Evolutionary conservation across 2,329 filamentous ascomycete species (phyloP).

Genomic region (Pseudocercospora fijiensis): DNA sequence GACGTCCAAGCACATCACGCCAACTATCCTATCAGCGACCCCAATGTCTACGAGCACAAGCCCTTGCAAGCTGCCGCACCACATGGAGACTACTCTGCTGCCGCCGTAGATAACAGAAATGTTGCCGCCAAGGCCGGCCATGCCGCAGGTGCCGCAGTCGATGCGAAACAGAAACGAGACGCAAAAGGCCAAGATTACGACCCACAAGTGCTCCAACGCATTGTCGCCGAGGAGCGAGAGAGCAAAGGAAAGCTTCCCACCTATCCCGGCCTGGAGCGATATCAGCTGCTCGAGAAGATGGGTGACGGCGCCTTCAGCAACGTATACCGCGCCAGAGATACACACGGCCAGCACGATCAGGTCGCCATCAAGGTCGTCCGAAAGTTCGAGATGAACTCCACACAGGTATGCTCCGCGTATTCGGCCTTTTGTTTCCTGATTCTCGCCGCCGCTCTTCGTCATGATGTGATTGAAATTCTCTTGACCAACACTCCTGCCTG

Average conservation of each 20-base stretch:
- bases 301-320: conserved; percentile 98
- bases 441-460: conserved; percentile 29
- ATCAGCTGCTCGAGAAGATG: conserved; percentile 92
- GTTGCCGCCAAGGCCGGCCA: conserved; percentile 67
- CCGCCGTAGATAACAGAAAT: conserved; percentile 62
- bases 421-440: conserved; percentile 21
- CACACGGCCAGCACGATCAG: conserved; percentile 67
- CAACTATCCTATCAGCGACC: conserved; percentile 57
- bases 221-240: conserved; percentile 89
- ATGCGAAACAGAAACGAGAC: conserved; percentile 60
- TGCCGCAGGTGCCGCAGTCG: conserved; percentile 62
- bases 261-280: conserved; percentile 83
- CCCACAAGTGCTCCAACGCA: conserved; percentile 70
- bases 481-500: conserved; percentile 33
- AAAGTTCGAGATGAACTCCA: conserved; percentile 98
- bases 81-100: conserved; percentile 61
- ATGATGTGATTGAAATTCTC: conserved; percentile 16
- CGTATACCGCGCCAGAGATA: conserved; percentile 86
- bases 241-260: conserved; percentile 79
- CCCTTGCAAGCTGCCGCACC: conserved; percentile 49
- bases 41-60: conserved; percentile 61
- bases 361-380: conserved; percentile 98
- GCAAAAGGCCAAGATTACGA: conserved; percentile 54
- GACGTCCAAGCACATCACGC: conserved; percentile 28
- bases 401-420: conserved; percentile 73